Evolutionary conservation across 345 rosid species (phyloP), one percentile per base, ranked within the genome.

Genomic region (Ceriops zippeliana): DNA sequence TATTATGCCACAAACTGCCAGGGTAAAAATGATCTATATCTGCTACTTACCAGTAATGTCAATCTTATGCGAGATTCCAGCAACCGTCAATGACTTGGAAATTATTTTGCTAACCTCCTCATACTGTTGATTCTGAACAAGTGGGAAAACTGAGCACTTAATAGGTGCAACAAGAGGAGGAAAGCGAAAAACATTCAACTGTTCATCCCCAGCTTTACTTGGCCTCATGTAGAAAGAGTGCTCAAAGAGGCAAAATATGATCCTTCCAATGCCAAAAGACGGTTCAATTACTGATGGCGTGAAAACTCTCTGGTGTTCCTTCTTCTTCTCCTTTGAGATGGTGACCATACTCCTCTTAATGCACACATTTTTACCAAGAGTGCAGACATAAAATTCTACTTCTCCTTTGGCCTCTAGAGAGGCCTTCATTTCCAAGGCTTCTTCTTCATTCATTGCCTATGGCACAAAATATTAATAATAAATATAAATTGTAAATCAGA

Each of bases 271-370:
- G 61, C 97, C 96, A 56, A 95, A 95, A 0, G 97, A 95, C 47
- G 99, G 99, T 59, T 89, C 99, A 60, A 95, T 88, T 64, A 95
- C 97, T 20, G 93, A 95, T 2, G 99, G 97, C 2, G 90, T 91
- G 80, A 91, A 93, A 68, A 85, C 89, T 68, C 99, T 78, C 73
- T 91, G 96, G 73, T 91, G 86, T 80, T 87, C 99, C 70, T 86
- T 88, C 86, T 79, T 91, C 75, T 81, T 90, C 86, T 91, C 90
- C 87, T 87, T 95, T 30, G 96, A 87, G 75, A 95, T 95, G n/a
- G 86, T 66, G 17, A 95, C 84, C 99, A 95, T 89, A 67, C 58
- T 91, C 85, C 84, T 88, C 85, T 84, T 85, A 71, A 91, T 86
- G 60, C 17, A 46, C 37, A 91, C 90, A 65, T 77, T 86, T 80